Evolutionary conservation across 306 rosid genomes (phyloP).

Genomic region (Vigna mungo): DNA sequence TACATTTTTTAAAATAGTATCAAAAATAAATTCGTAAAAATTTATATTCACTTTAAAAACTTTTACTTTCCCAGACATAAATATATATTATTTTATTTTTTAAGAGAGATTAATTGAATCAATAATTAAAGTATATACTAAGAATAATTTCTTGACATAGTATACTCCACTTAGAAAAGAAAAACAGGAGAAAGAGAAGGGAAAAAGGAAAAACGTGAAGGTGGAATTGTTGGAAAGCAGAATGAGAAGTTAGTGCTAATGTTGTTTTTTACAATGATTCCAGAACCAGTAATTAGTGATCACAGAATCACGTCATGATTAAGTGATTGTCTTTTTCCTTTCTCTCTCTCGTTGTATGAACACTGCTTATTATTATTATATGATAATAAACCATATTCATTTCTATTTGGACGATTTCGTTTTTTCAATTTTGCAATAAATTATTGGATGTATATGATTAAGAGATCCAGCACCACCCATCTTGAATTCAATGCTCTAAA

Average conservation of each 20-base stretch:
- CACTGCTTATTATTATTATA: not conserved
- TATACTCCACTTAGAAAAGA: not conserved
- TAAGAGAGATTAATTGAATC: not conserved
- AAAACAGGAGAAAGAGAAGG: not conserved
- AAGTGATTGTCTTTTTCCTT: not conserved
- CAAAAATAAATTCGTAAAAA: too few relatives aligned
- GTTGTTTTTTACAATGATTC: not conserved
- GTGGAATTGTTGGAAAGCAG: slow-evolving; percentile 15
- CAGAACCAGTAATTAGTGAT: not conserved
- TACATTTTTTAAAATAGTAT: too few relatives aligned
- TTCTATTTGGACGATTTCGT: not conserved
- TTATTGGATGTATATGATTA: not conserved
- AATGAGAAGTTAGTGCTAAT: not conserved
- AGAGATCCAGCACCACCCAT: slow-evolving; percentile 4
- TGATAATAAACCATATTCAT: not conserved
- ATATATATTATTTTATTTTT: too few relatives aligned
- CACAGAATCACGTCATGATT: not conserved
- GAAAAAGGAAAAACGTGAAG: not conserved
- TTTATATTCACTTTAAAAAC: too few relatives aligned
- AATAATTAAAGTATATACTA: not conserved
- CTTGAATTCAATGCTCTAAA: not conserved
- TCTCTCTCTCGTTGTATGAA: not conserved
- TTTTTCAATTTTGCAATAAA: slow-evolving; percentile 17
- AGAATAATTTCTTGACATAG: not conserved
- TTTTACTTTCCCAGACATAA: too few relatives aligned